A percentile compares a stretch with the other conserved stretches of the same genome.
phyloP scores from a whole-genome alignment of 495 filamentous ascomycete species.

The Neurospora hispaniola region DNA sequence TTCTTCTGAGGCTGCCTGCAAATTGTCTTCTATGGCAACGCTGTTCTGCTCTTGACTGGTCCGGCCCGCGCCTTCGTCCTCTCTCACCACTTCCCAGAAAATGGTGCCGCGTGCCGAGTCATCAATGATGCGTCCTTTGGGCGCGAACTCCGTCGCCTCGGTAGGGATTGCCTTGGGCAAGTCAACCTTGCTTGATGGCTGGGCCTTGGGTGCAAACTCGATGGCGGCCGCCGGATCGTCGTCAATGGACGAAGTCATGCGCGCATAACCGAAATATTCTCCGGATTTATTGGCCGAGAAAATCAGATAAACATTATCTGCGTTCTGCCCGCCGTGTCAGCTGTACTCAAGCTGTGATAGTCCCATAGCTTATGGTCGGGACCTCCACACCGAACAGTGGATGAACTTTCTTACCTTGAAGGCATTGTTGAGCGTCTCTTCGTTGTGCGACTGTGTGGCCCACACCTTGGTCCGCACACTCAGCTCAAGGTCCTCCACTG shows the following conservation, averaged over 20 bases:
- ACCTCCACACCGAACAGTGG: not conserved
- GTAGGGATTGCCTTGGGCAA: slow-evolving; percentile 68
- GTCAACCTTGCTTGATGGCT: slow-evolving; percentile 48
- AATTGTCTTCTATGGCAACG: slow-evolving; percentile 24
- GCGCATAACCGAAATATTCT: slow-evolving; percentile 92
- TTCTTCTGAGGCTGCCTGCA: slow-evolving; percentile 5
- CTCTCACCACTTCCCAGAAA: slow-evolving; percentile 85
- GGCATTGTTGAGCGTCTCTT: slow-evolving; percentile 69
- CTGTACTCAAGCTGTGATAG: slow-evolving; percentile 1
- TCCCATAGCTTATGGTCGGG: slow-evolving; percentile 2
- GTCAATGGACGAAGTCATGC: slow-evolving; percentile 79
- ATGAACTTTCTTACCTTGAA: slow-evolving; percentile 55
- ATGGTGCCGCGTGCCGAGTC: slow-evolving; percentile 88
- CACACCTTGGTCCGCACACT: slow-evolving; percentile 80
- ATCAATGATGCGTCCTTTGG: slow-evolving; percentile 82
- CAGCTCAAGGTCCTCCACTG: slow-evolving; percentile 86
- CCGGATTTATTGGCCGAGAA: slow-evolving; percentile 98
- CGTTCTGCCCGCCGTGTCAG: slow-evolving; percentile 37
- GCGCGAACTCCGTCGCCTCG: slow-evolving; percentile 67
- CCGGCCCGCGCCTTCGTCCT: slow-evolving; percentile 27
- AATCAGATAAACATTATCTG: slow-evolving; percentile 86
- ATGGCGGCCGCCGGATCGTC: slow-evolving; percentile 61
- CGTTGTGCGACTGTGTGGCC: slow-evolving; percentile 94
- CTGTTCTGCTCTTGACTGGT: slow-evolving; percentile 29
- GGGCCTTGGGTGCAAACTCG: slow-evolving; percentile 49